Conservation (phyloP, 2,329 filamentous ascomycete genomes). For the Xylariomycetidae sp. region DNA sequence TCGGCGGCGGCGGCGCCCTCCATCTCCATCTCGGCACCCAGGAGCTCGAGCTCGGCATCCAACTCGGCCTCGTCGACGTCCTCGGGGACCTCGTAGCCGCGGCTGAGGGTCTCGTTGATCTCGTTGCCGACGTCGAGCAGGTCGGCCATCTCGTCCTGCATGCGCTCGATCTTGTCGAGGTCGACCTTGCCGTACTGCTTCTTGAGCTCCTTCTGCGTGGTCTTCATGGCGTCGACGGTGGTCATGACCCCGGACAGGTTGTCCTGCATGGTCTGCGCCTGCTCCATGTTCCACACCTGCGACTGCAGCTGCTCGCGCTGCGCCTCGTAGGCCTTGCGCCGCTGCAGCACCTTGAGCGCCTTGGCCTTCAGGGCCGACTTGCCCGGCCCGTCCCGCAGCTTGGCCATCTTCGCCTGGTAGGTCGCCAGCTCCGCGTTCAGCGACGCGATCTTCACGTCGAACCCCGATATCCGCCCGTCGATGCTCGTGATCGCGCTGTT, state of each 20-base stretch:
- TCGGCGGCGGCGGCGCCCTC: conserved; percentile 55
- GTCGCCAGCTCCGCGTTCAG: conserved; percentile 84
- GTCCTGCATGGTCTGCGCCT: conserved; percentile 96
- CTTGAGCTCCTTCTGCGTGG: conserved; percentile 84
- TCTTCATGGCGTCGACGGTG: conserved; percentile 95
- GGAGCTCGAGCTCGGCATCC: conserved; percentile 90
- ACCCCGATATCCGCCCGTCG: conserved; percentile 58
- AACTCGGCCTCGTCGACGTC: conserved; percentile 95
- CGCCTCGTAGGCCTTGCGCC: conserved; percentile 87
- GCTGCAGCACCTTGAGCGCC: conserved; percentile 87
- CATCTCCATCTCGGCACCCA: conserved; percentile 90
- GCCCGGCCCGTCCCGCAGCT: conserved; percentile 93
- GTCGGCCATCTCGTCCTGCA: conserved; percentile 99
- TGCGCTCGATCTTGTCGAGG: conserved; percentile 91
- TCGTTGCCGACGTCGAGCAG: conserved; percentile 96
- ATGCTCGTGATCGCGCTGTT: conserved; percentile 67
- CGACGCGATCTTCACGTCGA: conserved; percentile 91
- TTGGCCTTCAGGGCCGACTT: conserved; percentile 92
- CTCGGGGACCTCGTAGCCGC: conserved; percentile 91
- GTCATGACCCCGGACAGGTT: conserved; percentile 98
- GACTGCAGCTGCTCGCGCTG: conserved; percentile 90
- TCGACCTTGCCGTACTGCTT: conserved; percentile 97
- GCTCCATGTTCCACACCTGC: conserved; percentile 99
- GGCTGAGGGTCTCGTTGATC: conserved; percentile 88
- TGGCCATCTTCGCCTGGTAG: conserved; percentile 80